Base-by-base conservation (phyloP, 2,329 filamentous ascomycete species). In the Colletotrichum caudatum region DNA sequence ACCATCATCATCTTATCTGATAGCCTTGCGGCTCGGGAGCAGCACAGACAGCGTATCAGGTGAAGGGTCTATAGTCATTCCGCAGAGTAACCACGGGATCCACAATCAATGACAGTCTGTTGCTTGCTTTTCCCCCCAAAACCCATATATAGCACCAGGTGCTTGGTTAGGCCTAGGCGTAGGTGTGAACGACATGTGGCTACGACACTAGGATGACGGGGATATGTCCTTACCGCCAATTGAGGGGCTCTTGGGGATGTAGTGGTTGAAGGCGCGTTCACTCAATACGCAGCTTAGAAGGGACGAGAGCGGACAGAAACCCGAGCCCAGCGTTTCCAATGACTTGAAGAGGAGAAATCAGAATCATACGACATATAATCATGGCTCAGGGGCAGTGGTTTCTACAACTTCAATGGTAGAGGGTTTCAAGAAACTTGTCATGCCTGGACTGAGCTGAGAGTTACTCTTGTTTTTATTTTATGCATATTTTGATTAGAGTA, bases 391-490 rank as follows among this genome's bases (percentile, higher is more conserved):
- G 23, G 48, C 23, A 26, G 5, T 16, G 1, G 48, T 26, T 16
- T 26, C 6, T 5, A 16, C 16, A 26, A 23, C 12, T 51, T 51
- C 29, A 4, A 29, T 29, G 48, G 12, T 51, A 26, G 14, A 16
- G 23, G 23, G 48, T 12, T 51, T 20, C 8, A n/a, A 46, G 20
- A 9, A 14, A 46, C 44, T 46, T 7, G 20, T 0, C 2, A 11
- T 9, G 7, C 8, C 3, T n/a, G 44, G 20, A 9, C 16, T 11
- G 7, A 46, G 18, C 20, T n/a, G 18, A 3, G 44, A 1, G 18
- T 9, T 4, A 8, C 44, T n/a, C 3, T 46, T 11, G 9, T 0
- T 1, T 20, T 2, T n/a, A 14, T 2, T 2, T 3, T 46, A 20
- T n/a, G 20, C 20, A 46, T 2, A n/a, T 9, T n/a, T 11, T 20